Conservation (phyloP, 2,329 filamentous ascomycete species). For the Epicoccum sorghinum region DNA sequence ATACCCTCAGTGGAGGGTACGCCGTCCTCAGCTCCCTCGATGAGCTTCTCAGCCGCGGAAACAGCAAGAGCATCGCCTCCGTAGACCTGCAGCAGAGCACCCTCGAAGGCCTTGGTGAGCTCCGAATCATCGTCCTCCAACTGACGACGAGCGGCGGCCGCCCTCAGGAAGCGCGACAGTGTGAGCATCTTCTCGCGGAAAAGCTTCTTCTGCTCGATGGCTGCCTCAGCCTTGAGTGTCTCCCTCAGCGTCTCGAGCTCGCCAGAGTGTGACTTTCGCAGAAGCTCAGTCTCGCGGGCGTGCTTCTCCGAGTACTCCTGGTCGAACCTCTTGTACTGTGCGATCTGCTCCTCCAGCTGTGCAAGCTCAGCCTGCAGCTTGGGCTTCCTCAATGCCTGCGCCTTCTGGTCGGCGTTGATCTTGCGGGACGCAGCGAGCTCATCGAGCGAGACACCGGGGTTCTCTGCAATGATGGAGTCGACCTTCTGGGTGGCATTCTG, state of each 20-base stretch:
- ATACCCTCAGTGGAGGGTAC: constrained; percentile 70
- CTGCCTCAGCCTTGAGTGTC: constrained; percentile 61
- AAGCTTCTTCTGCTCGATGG: constrained; percentile 54
- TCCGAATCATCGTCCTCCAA: constrained; percentile 73
- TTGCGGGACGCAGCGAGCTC: constrained; percentile 73
- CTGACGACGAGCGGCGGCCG: constrained; percentile 76
- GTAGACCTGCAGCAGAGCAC: constrained; percentile 78
- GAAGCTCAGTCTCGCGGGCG: constrained; percentile 61
- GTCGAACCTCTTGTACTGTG: constrained; percentile 76
- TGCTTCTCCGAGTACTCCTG: constrained; percentile 70
- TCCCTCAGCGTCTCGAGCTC: constrained; percentile 63
- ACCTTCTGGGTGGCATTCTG: constrained; percentile 75
- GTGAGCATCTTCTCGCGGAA: constrained; percentile 69
- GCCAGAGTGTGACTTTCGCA: constrained; percentile 62
- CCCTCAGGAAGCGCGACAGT: constrained; percentile 79
- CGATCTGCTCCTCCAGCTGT: constrained; percentile 75
- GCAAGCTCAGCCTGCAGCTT: constrained; percentile 70
- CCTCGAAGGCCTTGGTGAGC: constrained; percentile 81
- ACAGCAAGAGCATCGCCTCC: constrained; percentile 78
- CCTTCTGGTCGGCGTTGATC: constrained; percentile 82
- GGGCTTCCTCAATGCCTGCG: constrained; percentile 78
- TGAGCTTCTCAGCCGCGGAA: constrained; percentile 75
- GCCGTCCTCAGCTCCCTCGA: constrained; percentile 71
- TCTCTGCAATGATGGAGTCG: constrained; percentile 70
- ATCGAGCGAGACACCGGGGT: constrained; percentile 73